Base-by-base conservation (phyloP, 495 filamentous ascomycete genomes). In the Hypoxylon crocopeplum region DNA sequence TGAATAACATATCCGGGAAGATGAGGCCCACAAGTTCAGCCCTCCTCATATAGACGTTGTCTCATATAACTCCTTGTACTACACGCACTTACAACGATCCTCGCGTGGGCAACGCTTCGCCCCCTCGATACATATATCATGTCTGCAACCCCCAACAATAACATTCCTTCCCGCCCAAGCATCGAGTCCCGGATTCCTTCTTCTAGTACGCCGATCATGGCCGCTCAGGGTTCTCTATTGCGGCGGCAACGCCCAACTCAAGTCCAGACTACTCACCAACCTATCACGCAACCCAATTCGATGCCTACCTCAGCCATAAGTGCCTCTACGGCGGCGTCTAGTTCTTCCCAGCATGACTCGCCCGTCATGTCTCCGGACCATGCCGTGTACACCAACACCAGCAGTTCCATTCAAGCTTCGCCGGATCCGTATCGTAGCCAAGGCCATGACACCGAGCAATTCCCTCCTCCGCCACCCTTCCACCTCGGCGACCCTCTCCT, bases 401-500 rank as follows among this genome's bases (percentile, higher is more conserved):
- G 62, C 53, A 75, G 71, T 47, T 78, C 72, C 19, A 63, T 75
- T 5, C 75, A 75, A 45, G 66, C 67, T 12, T 80, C 78, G 11
- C 77, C 78, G 5, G 77, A 77, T 16, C 55, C 65, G 2, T 62
- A 67, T 39, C 69, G 59, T 10, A 58, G 39, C 3, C 63, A 50
- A 56, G 64, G 60, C 16, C 48, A 50, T 48, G 68, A 72, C 44
- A 53, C 40, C 44, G 72, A 72, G 29, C 55, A 54, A 48, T 65
- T 63, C 39, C 62, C 69, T 33, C 47, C 62, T 21, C 57, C 65
- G 17, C 62, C 68, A 25, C 67, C 61, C 33, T 67, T 81, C 36
- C 70, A 73, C 36, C 72, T 81, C 37, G 76, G 76, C 17, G 78
- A 80, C 13, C 55, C 78, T 21, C 62, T 79, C 57, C 44, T 80